These are phyloP conservation scores for Aphanocladium album DNA, from an alignment of 2,329 filamentous ascomycete genomes.

Conservation along the genomic window DNA sequence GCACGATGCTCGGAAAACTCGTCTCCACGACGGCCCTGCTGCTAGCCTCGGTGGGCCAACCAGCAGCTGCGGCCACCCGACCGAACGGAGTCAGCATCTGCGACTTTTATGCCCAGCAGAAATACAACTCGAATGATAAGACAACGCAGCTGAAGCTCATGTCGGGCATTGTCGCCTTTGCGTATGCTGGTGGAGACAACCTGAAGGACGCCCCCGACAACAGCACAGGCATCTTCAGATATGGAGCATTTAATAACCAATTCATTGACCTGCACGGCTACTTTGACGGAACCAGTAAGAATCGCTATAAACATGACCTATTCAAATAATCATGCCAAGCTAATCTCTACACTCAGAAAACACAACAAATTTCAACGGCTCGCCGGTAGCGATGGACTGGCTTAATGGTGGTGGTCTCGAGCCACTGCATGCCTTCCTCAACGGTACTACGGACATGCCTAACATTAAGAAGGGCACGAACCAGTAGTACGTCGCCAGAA, in stretches of 20 bases:
- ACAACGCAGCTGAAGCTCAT: slow-evolving; percentile 24
- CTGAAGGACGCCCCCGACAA: neutral
- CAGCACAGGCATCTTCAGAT: slow-evolving; percentile 26
- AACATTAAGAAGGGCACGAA: slow-evolving; percentile 22
- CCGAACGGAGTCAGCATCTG: slow-evolving; percentile 18
- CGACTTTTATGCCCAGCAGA: slow-evolving; percentile 25
- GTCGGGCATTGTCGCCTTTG: slow-evolving; percentile 25
- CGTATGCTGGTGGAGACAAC: slow-evolving; percentile 22
- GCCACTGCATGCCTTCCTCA: slow-evolving; percentile 23
- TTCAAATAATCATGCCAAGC: neutral
- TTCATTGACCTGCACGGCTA: slow-evolving; percentile 23
- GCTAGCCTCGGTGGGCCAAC: neutral
- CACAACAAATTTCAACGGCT: slow-evolving; percentile 25
- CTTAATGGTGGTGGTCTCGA: slow-evolving; percentile 25
- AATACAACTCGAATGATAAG: slow-evolving; percentile 22
- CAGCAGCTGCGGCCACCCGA: neutral
- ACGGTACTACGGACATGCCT: slow-evolving; percentile 18
- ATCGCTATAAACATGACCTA: neutral
- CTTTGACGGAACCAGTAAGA: slow-evolving; percentile 27
- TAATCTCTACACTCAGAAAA: slow-evolving; percentile 12
- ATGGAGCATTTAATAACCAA: slow-evolving; percentile 19
- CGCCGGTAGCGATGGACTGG: slow-evolving; percentile 24
- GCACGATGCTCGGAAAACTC: neutral
- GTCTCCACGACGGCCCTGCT: neutral
- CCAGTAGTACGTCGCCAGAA: slow-evolving; percentile 20